Evolutionary conservation across 257 asterid species (phyloP).

Genomic region (Echium plantagineum): DNA sequence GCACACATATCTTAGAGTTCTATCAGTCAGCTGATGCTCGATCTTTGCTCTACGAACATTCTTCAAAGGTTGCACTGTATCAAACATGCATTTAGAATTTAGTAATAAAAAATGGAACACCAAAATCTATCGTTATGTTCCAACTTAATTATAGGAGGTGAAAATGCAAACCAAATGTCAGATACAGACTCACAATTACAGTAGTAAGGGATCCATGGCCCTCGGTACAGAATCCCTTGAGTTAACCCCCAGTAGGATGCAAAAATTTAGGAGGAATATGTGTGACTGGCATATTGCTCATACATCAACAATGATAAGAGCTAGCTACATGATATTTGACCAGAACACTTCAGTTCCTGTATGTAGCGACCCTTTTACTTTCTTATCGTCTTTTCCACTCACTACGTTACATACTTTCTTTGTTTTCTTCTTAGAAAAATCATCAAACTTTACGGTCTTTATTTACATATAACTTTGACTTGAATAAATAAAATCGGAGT

Average conservation of each 20-base stretch:
- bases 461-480: too few relatives aligned
- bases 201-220: not conserved
- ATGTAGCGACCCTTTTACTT: too few relatives aligned
- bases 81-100: not conserved
- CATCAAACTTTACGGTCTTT: too few relatives aligned
- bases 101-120: not conserved
- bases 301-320: too few relatives aligned
- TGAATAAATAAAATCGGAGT: too few relatives aligned
- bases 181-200: not conserved
- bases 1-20: conserved; percentile 10
- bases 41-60: conserved; percentile 14
- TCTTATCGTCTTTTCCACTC: too few relatives aligned
- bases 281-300: too few relatives aligned
- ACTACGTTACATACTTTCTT: too few relatives aligned
- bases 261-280: not conserved
- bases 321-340: too few relatives aligned
- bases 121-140: not conserved
- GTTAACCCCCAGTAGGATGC: not conserved
- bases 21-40: conserved; percentile 17
- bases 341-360: too few relatives aligned
- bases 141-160: not conserved
- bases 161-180: not conserved
- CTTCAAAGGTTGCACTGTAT: conserved; percentile 23
- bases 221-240: not conserved
- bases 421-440: too few relatives aligned